Conservation (phyloP, 148 eudicot species). For the Heliosperma pusillum region DNA sequence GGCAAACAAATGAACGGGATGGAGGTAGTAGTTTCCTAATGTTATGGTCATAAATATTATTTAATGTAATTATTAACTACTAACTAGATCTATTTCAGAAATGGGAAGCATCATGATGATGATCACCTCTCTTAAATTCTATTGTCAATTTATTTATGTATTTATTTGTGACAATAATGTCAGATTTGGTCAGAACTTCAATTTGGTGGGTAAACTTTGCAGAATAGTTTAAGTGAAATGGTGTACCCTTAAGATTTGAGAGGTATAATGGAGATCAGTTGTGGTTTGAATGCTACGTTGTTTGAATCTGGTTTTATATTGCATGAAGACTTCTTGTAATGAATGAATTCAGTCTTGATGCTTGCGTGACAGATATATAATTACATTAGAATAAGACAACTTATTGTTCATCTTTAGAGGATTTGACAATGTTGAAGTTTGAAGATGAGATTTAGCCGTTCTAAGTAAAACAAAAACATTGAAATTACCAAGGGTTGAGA, state of each 20-base stretch:
- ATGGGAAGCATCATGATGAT: constrained; percentile 22
- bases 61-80: constrained; percentile 38
- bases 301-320: constrained; percentile 26
- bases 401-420: neutral
- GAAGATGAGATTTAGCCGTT: constrained; percentile 20
- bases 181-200: constrained; percentile 25
- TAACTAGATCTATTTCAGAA: constrained; percentile 30
- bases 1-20: no score
- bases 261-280: no score
- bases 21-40: constrained; percentile 10
- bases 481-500: neutral
- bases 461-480: neutral
- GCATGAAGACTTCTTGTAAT: constrained; percentile 23
- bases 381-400: constrained; percentile 11
- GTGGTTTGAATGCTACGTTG: constrained; percentile 38
- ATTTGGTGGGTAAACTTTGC: constrained; percentile 16
- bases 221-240: constrained; percentile 5
- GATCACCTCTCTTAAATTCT: constrained; percentile 13
- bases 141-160: constrained; percentile 9
- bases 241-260: constrained; percentile 21
- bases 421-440: neutral
- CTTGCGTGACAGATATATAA: constrained; percentile 14
- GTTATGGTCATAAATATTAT: neutral
- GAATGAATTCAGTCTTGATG: constrained; percentile 16
- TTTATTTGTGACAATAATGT: constrained; percentile 23